phyloP scores from a whole-genome alignment of 208 protist species.

The Wallacemonas sp. region DNA sequence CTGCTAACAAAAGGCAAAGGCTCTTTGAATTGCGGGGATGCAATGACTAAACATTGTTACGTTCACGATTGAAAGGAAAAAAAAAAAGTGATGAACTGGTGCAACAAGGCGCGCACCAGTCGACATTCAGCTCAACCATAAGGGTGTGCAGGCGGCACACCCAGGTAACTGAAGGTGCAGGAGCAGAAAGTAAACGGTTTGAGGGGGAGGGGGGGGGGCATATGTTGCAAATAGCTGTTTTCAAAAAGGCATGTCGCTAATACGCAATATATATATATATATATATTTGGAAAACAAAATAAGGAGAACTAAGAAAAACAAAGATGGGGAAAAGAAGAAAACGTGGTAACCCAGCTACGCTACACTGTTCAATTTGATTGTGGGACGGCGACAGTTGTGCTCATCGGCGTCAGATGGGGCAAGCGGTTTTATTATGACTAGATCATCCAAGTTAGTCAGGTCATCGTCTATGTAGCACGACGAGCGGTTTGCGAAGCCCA shows the following conservation, averaged over 20 bases:
- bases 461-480: neutral
- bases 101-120: too few species aligned
- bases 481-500: neutral
- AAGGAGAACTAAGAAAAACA: conserved; percentile 3
- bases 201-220: neutral
- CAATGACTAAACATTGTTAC: too few species aligned
- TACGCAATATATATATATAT: neutral
- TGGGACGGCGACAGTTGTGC: neutral
- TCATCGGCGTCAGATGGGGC: neutral
- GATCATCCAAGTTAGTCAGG: neutral
- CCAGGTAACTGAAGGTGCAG: neutral
- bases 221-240: neutral
- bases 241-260: conserved; percentile 2
- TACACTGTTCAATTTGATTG: neutral
- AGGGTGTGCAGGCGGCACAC: neutral
- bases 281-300: conserved; percentile 4
- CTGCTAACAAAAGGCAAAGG: too few species aligned
- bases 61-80: too few species aligned
- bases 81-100: too few species aligned
- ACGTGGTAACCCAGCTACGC: neutral
- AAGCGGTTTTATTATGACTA: neutral
- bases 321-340: conserved; percentile 4
- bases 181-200: neutral
- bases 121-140: too few species aligned
- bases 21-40: too few species aligned